A percentile compares a stretch with the other conserved stretches of the same genome.
phyloP scores from a whole-genome alignment of 805 yeast genomes.

The Scheffersomyces lignosus region DNA sequence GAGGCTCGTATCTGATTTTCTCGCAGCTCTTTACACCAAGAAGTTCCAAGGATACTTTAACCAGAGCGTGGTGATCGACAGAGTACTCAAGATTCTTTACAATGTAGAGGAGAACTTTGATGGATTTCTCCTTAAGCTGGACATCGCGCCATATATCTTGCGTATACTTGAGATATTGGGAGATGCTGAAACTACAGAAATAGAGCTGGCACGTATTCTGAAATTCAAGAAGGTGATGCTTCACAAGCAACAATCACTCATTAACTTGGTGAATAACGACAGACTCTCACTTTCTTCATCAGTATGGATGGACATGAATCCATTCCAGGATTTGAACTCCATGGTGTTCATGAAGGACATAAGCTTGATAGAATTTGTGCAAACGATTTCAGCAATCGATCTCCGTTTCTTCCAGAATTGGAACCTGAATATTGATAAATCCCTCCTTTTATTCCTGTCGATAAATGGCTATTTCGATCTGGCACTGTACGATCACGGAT shows the following conservation, averaged over 20 bases:
- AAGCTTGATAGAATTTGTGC: slow-evolving; percentile 55
- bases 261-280: slow-evolving; percentile 25
- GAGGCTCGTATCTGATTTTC: slow-evolving; percentile 15
- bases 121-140: slow-evolving; percentile 68
- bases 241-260: slow-evolving; percentile 44
- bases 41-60: slow-evolving; percentile 21
- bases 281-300: slow-evolving; percentile 1
- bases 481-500: not conserved
- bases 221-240: slow-evolving; percentile 54
- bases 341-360: slow-evolving; percentile 53
- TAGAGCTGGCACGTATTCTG: slow-evolving; percentile 34
- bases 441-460: slow-evolving; percentile 62
- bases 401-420: slow-evolving; percentile 63
- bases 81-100: slow-evolving; percentile 54
- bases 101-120: slow-evolving; percentile 60
- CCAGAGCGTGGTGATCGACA: slow-evolving; percentile 38
- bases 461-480: slow-evolving; percentile 21
- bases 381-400: slow-evolving; percentile 66
- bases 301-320: slow-evolving; percentile 11
- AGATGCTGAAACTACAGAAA: slow-evolving; percentile 23
- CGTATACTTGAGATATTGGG: slow-evolving; percentile 49
- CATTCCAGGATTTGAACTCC: slow-evolving; percentile 32
- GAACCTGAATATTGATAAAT: slow-evolving; percentile 80
- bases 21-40: slow-evolving; percentile 23
- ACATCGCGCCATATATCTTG: slow-evolving; percentile 57